These are phyloP conservation scores for Rhamnella rubrinervis DNA, from an alignment of 331 rosid species.

Conservation along the genomic window DNA sequence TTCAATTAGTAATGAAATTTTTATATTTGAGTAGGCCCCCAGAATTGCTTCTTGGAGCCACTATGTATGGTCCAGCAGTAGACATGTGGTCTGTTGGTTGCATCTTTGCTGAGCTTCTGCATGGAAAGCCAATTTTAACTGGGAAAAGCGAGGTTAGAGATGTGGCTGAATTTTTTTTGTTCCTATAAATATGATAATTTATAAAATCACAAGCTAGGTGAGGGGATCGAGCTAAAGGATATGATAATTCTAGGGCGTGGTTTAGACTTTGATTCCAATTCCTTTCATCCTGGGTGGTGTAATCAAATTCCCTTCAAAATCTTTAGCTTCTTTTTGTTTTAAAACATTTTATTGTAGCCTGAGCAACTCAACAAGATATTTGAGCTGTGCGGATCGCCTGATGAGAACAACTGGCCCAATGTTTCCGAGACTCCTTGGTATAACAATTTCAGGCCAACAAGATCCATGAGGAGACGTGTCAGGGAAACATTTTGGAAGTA, in stretches of 20 bases:
- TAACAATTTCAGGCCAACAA: slow-evolving; percentile 69
- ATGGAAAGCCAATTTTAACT: slow-evolving; percentile 72
- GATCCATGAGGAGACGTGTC: slow-evolving; percentile 66
- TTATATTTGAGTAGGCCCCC: slow-evolving; percentile 59
- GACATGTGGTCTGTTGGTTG: slow-evolving; percentile 94
- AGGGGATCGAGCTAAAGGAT: neutral
- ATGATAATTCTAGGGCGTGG: neutral
- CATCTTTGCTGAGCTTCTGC: slow-evolving; percentile 77
- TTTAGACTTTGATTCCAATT: neutral
- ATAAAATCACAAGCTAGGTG: neutral
- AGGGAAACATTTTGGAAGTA: slow-evolving; percentile 66
- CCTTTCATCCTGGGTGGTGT: slow-evolving; percentile 4
- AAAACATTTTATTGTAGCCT: slow-evolving; percentile 42
- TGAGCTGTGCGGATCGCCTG: slow-evolving; percentile 81
- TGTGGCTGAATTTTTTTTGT: neutral
- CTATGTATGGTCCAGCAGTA: slow-evolving; percentile 77
- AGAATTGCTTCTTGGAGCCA: slow-evolving; percentile 70
- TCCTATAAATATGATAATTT: neutral
- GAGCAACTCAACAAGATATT: slow-evolving; percentile 73
- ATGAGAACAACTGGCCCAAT: slow-evolving; percentile 77
- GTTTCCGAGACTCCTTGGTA: slow-evolving; percentile 66
- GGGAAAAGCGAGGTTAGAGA: slow-evolving; percentile 70
- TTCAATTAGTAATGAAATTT: neutral
- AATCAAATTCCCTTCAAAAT: too few species aligned
- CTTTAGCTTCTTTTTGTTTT: too few species aligned